These are phyloP conservation scores for Candida golubevii DNA, from an alignment of 805 yeast species.

Conservation along the genomic window DNA sequence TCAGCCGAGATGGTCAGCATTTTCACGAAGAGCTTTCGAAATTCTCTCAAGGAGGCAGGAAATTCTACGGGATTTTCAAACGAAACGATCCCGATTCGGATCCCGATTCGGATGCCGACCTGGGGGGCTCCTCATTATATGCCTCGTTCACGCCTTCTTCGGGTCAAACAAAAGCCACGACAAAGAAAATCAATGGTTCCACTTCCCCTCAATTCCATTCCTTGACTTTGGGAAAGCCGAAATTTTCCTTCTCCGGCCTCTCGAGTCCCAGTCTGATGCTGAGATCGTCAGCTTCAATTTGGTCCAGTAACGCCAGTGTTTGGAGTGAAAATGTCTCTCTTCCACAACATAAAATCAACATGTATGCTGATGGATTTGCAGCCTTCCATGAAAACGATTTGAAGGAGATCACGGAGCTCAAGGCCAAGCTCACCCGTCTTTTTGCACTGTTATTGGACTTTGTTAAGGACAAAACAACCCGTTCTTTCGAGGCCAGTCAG, in stretches of 20 bases:
- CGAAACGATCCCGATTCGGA: neutral
- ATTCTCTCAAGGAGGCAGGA: neutral
- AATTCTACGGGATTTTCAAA: neutral
- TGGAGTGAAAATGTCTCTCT: neutral
- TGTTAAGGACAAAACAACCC: neutral
- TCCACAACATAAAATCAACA: neutral
- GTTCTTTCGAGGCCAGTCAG: neutral
- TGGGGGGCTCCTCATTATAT: too few relatives aligned
- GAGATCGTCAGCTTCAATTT: neutral
- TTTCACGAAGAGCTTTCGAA: neutral
- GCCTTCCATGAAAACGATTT: slow-evolving; percentile 1
- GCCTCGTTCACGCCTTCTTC: neutral
- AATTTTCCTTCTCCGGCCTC: neutral
- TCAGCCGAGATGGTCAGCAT: too few relatives aligned
- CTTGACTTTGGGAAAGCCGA: neutral
- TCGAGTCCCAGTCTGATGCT: neutral
- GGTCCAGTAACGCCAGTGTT: neutral
- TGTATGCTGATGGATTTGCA: neutral
- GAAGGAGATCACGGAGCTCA: neutral
- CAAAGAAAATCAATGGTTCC: neutral
- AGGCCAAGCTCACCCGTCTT: neutral
- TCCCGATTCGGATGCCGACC: neutral
- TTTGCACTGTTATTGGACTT: neutral
- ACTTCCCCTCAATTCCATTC: neutral
- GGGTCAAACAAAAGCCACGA: neutral